Evolutionary conservation across 108 stramenopile genomes (phyloP).

Genomic region (Nitzschia sp.): DNA sequence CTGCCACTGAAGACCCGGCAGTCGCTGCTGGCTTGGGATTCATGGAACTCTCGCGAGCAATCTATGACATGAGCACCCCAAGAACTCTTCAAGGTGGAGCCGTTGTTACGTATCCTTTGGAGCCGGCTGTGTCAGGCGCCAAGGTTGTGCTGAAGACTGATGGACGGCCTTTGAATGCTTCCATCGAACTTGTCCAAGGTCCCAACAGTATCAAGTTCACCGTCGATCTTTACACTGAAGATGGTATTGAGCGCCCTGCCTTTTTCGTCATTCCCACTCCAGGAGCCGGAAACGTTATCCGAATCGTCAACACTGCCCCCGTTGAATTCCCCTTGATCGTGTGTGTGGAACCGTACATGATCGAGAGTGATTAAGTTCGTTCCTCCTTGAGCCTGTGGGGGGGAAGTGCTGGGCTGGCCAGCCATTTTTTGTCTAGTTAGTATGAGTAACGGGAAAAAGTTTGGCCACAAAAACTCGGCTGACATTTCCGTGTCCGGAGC

Average conservation of each 20-base stretch:
- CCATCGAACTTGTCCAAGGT: conserved; percentile 76
- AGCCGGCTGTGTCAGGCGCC: conserved; percentile 52
- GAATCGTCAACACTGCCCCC: conserved; percentile 61
- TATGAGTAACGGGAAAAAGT: neutral
- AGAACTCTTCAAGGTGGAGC: conserved; percentile 65
- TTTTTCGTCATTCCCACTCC: conserved; percentile 57
- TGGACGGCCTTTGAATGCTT: conserved; percentile 65
- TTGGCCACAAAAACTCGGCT: neutral
- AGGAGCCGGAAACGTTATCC: conserved; percentile 56
- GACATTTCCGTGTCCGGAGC: neutral
- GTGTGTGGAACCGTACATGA: conserved; percentile 35
- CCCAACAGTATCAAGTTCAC: conserved; percentile 68
- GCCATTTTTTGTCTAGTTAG: neutral
- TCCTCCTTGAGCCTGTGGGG: neutral
- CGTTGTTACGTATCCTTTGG: conserved; percentile 60
- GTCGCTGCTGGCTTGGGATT: conserved; percentile 1
- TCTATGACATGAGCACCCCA: conserved; percentile 7
- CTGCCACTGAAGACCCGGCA: conserved; percentile 34
- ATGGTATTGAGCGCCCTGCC: conserved; percentile 62
- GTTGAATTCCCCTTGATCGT: conserved; percentile 76
- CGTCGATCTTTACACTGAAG: conserved; percentile 63
- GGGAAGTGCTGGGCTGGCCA: neutral
- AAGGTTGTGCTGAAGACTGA: conserved; percentile 60
- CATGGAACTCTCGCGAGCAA: conserved; percentile 21
- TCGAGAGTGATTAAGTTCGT: neutral